Evolutionary conservation across 192 early-diverging fungal genomes (phyloP), one percentile per base, ranked within the genome.

Genomic region (Backusella westeae): DNA sequence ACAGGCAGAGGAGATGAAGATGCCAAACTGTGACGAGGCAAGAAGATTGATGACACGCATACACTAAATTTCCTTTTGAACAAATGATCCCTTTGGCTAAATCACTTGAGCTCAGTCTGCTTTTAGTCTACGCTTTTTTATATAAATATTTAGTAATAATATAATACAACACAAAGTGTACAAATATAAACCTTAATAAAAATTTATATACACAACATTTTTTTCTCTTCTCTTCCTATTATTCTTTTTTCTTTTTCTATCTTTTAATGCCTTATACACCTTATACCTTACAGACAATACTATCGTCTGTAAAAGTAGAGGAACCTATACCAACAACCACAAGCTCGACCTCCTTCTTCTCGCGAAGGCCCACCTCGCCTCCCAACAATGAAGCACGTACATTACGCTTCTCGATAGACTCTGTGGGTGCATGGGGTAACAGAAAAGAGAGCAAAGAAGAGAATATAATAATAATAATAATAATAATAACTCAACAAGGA

Each of bases 11-110:
- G 83, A 83, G 9, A 94, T 92, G 78, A 78, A 79, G 23, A 81
- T 90, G 81, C 86, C 86, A 14, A 87, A 87, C 14, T 98, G 97
- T 73, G 93, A 96, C 12, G 82, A 88, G 82, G 79, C 96, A 4
- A 72, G 46, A 38, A 74, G 39, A n/a, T 77, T 69, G 38, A 66
- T 44, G 29, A 26, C 42, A 49, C 41, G 42, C 19, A 71, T 71
- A 36, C 32, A 34, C n/a, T 69, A 41, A 69, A 39, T 35, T 17
- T 3, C 5, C n/a, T 52, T 15, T 52, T 52, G 17, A 15, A 52
- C 14, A 49, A 49, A 8, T 29, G 26, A 29, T 29, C 26, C 26
- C 26, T 29, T 29, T 29, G 26, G 26, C 26, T 29, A 29, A 29
- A 29, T 29, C 36, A 38, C 36, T 38, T 38, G 36, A 38, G 36